Evolutionary conservation across 2,329 filamentous ascomycete genomes (phyloP), one percentile per base, ranked within the genome.

Genomic region (Cladosporium colombiae): DNA sequence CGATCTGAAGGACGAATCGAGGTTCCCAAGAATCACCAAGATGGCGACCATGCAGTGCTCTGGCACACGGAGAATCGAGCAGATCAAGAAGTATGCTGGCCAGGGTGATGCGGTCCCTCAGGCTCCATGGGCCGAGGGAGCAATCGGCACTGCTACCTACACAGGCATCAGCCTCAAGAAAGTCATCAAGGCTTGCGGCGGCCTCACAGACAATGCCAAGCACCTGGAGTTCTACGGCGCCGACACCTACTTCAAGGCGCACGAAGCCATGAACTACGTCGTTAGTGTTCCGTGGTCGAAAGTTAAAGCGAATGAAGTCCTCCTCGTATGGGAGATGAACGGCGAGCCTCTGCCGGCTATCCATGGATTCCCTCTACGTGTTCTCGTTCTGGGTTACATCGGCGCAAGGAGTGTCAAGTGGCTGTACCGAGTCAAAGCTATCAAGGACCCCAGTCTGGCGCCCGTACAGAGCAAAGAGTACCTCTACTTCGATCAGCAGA

Each of bases 291-390:
- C 87, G 0, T 88, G 84, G 82, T 81, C 81, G 16, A 89, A 89
- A 73, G 86, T 88, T 40, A 86, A 85, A 67, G 79, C 79, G 2
- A 83, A 87, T 67, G 87, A 91, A 71, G 89, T 91, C 0, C 79
- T 91, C 59, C 80, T 91, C 0, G 86, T 85, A 0, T 91, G 88
- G 87, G 86, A 90, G 71, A 91, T 91, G 89, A 91, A 91, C 68
- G 88, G 85, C 5, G 79, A 89, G 67, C 81, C 82, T 0, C 78
- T 91, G 0, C 89, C 88, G 0, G 82, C 80, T 13, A 89, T 90
- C 66, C 89, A 91, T 67, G 89, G 89, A 0, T 88, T 81, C 27
- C 89, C 89, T 0, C 77, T 91, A 0, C 82, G 89, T 5, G 80
- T 83, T 0, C 82, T 91, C 0, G 88, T 90, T 0, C 81, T 88